Percentiles rank a stretch among this genome's conserved stretches.
These are phyloP conservation scores for Spirogloea muscicola DNA, from an alignment of 139 green algal genomes.

Conservation along the genomic window DNA sequence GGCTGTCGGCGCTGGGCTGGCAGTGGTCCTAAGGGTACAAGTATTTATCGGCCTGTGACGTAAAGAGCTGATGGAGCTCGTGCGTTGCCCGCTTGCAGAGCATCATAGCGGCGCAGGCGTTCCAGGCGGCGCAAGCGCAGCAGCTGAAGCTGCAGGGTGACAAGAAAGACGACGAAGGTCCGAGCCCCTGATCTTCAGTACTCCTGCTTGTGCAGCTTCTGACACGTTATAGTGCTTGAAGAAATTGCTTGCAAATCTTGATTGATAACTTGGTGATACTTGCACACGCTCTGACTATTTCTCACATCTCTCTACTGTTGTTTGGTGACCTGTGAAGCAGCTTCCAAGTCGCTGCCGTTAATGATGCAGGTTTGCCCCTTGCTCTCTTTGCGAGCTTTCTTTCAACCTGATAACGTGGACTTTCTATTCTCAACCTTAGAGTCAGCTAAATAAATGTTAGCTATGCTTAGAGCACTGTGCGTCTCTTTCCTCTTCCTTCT, in stretches of 20 bases:
- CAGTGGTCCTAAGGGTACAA: no score
- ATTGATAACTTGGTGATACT: neutral
- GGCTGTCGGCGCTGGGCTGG: no score
- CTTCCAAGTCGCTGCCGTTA: neutral
- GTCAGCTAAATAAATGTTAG: neutral
- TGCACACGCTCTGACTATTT: neutral
- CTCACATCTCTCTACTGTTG: neutral
- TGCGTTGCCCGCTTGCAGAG: no score
- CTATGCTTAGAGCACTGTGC: neutral
- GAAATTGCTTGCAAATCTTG: neutral
- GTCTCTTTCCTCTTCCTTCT: neutral
- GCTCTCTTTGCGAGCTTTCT: no score
- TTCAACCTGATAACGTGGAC: no score
- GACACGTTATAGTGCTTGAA: no score
- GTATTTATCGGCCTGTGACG: no score
- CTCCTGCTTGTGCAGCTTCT: no score
- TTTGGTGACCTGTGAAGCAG: neutral
- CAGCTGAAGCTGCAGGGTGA: constrained; percentile 14
- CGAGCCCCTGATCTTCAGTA: no score
- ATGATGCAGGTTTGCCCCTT: neutral
- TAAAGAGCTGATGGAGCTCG: no score
- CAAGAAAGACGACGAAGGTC: neutral
- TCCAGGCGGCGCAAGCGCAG: constrained; percentile 10
- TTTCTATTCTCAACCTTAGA: no score
- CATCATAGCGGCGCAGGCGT: constrained; percentile 30